phyloP scores from a whole-genome alignment of 2,329 filamentous ascomycete species.

The Paraphoma chrysanthemicola region DNA sequence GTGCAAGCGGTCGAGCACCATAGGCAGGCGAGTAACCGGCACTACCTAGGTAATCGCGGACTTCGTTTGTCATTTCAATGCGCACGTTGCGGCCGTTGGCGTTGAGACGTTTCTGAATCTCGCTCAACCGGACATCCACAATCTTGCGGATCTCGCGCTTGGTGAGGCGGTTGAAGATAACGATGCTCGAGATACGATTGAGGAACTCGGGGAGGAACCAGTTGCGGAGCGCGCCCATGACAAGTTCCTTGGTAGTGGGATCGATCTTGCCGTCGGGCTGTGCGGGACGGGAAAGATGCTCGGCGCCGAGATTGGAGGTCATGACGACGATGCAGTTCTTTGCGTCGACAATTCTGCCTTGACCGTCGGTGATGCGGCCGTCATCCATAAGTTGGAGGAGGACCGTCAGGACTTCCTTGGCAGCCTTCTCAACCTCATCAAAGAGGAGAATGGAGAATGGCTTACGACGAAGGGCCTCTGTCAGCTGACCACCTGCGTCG shows the following conservation, averaged over 20 bases:
- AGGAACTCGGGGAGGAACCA: slow-evolving; percentile 99
- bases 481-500: slow-evolving; percentile 93
- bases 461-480: slow-evolving; percentile 88
- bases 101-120: slow-evolving; percentile 90
- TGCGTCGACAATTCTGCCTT: slow-evolving; percentile 92
- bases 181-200: slow-evolving; percentile 93
- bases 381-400: slow-evolving; percentile 99
- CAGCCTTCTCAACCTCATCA: slow-evolving; percentile 97
- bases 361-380: slow-evolving; percentile 96
- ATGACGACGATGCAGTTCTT: slow-evolving; percentile 99
- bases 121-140: slow-evolving; percentile 84
- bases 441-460: slow-evolving; percentile 98
- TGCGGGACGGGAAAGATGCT: slow-evolving; percentile 83
- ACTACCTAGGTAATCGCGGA: slow-evolving; percentile 89
- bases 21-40: slow-evolving; percentile 96
- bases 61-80: slow-evolving; percentile 84
- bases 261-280: slow-evolving; percentile 86
- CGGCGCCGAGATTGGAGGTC: slow-evolving; percentile 96
- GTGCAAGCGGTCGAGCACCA: slow-evolving; percentile 84
- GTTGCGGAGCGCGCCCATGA: slow-evolving; percentile 88
- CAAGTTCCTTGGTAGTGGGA: slow-evolving; percentile 81
- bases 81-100: slow-evolving; percentile 83
- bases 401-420: slow-evolving; percentile 95
- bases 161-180: slow-evolving; percentile 98
- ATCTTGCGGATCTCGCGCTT: slow-evolving; percentile 91